Evolutionary conservation across 306 rosid species (phyloP).

Genomic region (Inga leiocalycina): DNA sequence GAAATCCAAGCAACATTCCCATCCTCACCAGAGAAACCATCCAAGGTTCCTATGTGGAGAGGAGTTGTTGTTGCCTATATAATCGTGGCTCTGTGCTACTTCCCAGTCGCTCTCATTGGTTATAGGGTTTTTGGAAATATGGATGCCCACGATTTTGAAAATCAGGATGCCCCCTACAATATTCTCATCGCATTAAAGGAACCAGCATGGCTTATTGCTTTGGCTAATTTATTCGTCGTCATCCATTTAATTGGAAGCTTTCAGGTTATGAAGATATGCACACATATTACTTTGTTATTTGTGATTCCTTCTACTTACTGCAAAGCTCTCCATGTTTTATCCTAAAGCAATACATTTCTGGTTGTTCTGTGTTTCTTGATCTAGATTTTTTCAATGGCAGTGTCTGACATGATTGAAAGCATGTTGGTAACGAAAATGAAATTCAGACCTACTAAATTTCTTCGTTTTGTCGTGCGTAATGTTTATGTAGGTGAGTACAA

Average conservation of each 20-base stretch:
- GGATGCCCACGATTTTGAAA: too few relatives aligned
- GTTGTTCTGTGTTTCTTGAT: not conserved
- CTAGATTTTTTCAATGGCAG: constrained; percentile 85
- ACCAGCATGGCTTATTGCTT: constrained; percentile 81
- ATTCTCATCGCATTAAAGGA: constrained; percentile 44
- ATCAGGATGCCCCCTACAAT: too few relatives aligned
- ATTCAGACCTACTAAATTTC: constrained; percentile 50
- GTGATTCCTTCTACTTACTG: not conserved
- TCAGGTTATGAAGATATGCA: constrained; percentile 52
- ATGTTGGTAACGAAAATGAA: constrained; percentile 64
- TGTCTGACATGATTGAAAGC: constrained; percentile 89
- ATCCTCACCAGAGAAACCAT: too few relatives aligned
- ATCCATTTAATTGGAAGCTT: constrained; percentile 89
- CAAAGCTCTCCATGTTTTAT: not conserved
- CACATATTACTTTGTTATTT: not conserved
- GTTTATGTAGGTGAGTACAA: constrained; percentile 71
- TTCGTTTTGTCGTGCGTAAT: constrained; percentile 71
- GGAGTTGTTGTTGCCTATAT: too few relatives aligned
- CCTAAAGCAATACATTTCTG: not conserved
- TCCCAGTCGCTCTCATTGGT: too few relatives aligned
- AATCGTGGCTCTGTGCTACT: too few relatives aligned
- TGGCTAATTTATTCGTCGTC: constrained; percentile 85
- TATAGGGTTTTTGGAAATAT: too few relatives aligned
- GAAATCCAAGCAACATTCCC: too few relatives aligned
- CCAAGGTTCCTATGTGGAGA: too few relatives aligned